These are phyloP conservation scores for Termitomyces sp. DNA, from an alignment of 768 basidiomycete genomes.

Conservation along the genomic window DNA sequence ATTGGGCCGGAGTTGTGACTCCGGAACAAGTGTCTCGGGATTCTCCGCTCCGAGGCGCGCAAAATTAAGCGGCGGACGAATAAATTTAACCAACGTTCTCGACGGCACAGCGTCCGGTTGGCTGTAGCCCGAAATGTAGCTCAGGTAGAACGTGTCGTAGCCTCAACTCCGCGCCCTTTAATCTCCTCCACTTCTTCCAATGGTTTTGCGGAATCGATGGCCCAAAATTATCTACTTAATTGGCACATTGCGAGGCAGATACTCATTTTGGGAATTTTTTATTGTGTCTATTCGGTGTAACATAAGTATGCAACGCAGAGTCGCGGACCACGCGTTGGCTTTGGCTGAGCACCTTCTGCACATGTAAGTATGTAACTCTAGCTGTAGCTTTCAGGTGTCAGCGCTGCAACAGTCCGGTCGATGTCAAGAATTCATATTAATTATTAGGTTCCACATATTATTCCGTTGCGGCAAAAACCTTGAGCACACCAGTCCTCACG, in stretches of 20 bases:
- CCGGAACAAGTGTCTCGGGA: slow-evolving; percentile 1
- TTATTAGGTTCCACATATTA: too few relatives aligned
- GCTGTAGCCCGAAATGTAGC: neutral
- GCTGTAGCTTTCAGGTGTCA: neutral
- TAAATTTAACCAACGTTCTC: neutral
- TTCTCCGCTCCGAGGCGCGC: neutral
- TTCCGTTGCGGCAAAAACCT: neutral
- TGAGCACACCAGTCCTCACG: neutral
- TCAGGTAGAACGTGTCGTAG: neutral
- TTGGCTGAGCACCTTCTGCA: neutral
- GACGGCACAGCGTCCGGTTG: neutral
- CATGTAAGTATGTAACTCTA: neutral
- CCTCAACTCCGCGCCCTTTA: neutral
- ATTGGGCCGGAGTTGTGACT: too few relatives aligned
- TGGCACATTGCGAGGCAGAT: too few relatives aligned
- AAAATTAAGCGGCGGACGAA: too few relatives aligned
- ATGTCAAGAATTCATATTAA: too few relatives aligned
- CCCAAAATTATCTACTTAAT: neutral
- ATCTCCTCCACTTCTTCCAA: neutral
- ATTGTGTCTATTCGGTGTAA: neutral
- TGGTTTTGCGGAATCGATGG: neutral
- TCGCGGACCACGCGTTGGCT: neutral
- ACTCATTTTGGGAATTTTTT: neutral
- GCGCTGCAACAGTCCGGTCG: neutral
- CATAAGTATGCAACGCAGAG: neutral